These are phyloP conservation scores for Ascochyta koolunga DNA, from an alignment of 2,329 filamentous ascomycete genomes.

Conservation along the genomic window DNA sequence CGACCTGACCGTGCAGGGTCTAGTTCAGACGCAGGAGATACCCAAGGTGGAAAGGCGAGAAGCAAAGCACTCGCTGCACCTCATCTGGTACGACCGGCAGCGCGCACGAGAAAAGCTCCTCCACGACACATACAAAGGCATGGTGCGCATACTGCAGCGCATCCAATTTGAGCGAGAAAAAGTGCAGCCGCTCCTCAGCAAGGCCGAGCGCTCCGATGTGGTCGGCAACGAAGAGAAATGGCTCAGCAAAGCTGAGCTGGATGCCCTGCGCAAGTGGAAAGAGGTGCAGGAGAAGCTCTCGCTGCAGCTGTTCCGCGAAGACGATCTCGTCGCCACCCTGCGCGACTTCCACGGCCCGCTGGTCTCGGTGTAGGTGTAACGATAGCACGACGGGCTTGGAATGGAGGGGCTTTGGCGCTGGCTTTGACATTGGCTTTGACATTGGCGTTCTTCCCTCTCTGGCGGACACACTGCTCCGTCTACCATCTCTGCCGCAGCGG, in stretches of 20 bases:
- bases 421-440: not conserved
- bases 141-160: slow-evolving; percentile 83
- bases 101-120: slow-evolving; percentile 73
- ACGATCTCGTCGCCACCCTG: slow-evolving; percentile 83
- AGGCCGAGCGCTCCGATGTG: slow-evolving; percentile 85
- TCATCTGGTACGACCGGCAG: slow-evolving; percentile 88
- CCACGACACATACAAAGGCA: slow-evolving; percentile 85
- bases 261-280: slow-evolving; percentile 68
- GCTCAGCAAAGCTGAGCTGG: slow-evolving; percentile 74
- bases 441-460: slow-evolving; percentile 10
- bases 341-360: slow-evolving; percentile 63
- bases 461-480: too few relatives aligned
- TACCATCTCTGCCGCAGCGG: too few relatives aligned
- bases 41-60: slow-evolving; percentile 84
- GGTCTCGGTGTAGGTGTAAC: slow-evolving; percentile 29
- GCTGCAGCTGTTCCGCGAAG: slow-evolving; percentile 78
- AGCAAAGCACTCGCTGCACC: slow-evolving; percentile 82
- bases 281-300: slow-evolving; percentile 73
- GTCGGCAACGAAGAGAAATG: slow-evolving; percentile 82
- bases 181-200: slow-evolving; percentile 74
- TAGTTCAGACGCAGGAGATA: slow-evolving; percentile 92
- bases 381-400: slow-evolving; percentile 1
- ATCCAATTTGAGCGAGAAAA: slow-evolving; percentile 76
- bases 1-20: slow-evolving; percentile 82
- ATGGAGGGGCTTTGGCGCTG: too few relatives aligned